Evolutionary conservation across 2,329 filamentous ascomycete genomes (phyloP).

Genomic region (Aspergillus sp.): DNA sequence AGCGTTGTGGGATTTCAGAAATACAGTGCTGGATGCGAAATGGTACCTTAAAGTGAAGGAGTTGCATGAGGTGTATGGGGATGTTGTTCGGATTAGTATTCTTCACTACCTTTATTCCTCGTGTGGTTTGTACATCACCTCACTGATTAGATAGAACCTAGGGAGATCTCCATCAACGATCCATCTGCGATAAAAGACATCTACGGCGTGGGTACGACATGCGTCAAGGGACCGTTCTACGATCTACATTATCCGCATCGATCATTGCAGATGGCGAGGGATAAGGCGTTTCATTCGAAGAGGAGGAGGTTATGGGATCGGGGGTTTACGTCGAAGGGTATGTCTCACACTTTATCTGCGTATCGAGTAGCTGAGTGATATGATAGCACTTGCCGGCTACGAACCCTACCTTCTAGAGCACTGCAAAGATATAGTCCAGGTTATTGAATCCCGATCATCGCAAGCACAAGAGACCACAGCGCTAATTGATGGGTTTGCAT

Average conservation of each 20-base stretch:
- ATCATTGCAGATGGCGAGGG: constrained; percentile 14
- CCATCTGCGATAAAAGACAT: constrained; percentile 8
- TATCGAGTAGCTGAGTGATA: not conserved
- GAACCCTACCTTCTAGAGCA: constrained; percentile 14
- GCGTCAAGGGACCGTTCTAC: constrained; percentile 13
- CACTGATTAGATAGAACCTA: not conserved
- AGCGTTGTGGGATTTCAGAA: constrained; percentile 2
- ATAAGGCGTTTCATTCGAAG: constrained; percentile 11
- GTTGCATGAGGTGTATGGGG: constrained; percentile 11
- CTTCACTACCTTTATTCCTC: not conserved
- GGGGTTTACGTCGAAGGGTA: constrained; percentile 12
- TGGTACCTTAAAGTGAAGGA: constrained; percentile 10
- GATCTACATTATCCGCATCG: constrained; percentile 11
- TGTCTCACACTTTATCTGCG: not conserved
- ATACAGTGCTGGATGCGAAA: constrained; percentile 3
- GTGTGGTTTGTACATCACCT: not conserved
- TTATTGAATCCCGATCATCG: not conserved
- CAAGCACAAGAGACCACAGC: constrained; percentile 7
- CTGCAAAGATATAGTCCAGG: constrained; percentile 4
- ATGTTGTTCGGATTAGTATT: constrained; percentile 15
- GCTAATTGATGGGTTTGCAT: constrained; percentile 5
- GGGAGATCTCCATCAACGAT: constrained; percentile 14
- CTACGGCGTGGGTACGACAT: constrained; percentile 6
- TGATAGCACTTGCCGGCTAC: constrained; percentile 8
- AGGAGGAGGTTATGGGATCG: constrained; percentile 13